Percentiles rank a stretch among this genome's conserved stretches.
phyloP scores from a whole-genome alignment of 768 basidiomycete genomes.

The Hericium coralloides region DNA sequence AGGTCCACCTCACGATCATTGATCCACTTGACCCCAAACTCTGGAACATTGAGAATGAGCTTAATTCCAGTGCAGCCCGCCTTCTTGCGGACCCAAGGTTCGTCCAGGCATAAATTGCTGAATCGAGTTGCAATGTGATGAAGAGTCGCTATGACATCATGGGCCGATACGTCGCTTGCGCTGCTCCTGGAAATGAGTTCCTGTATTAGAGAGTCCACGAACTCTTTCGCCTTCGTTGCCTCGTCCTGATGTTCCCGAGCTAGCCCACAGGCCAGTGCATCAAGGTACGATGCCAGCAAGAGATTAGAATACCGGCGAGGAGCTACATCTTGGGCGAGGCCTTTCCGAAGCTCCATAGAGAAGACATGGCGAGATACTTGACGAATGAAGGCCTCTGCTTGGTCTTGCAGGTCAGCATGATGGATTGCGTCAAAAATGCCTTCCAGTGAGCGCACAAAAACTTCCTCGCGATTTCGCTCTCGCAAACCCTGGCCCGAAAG shows the following conservation, averaged over 20 bases:
- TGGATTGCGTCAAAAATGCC: slow-evolving; percentile 74
- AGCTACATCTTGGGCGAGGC: slow-evolving; percentile 42
- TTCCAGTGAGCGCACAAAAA: slow-evolving; percentile 62
- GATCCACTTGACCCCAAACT: slow-evolving; percentile 71
- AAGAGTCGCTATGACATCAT: slow-evolving; percentile 57
- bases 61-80: slow-evolving; percentile 85
- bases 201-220: slow-evolving; percentile 55
- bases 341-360: slow-evolving; percentile 59
- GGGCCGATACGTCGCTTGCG: slow-evolving; percentile 35
- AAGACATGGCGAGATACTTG: slow-evolving; percentile 68
- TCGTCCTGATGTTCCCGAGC: slow-evolving; percentile 58
- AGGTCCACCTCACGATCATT: slow-evolving; percentile 84
- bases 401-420: slow-evolving; percentile 54
- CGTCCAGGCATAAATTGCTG: slow-evolving; percentile 81
- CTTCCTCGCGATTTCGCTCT: slow-evolving; percentile 64
- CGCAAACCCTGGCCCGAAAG: slow-evolving; percentile 56
- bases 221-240: slow-evolving; percentile 44
- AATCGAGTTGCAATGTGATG: slow-evolving; percentile 81
- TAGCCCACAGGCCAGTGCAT: slow-evolving; percentile 69
- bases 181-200: slow-evolving; percentile 54
- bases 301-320: slow-evolving; percentile 46
- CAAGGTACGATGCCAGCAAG: slow-evolving; percentile 65
- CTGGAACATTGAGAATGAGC: slow-evolving; percentile 64
- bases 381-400: slow-evolving; percentile 62
- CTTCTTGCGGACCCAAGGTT: slow-evolving; percentile 81